These are phyloP conservation scores for Camellia oleifera DNA, from an alignment of 179 eudicot genomes.

Conservation along the genomic window DNA sequence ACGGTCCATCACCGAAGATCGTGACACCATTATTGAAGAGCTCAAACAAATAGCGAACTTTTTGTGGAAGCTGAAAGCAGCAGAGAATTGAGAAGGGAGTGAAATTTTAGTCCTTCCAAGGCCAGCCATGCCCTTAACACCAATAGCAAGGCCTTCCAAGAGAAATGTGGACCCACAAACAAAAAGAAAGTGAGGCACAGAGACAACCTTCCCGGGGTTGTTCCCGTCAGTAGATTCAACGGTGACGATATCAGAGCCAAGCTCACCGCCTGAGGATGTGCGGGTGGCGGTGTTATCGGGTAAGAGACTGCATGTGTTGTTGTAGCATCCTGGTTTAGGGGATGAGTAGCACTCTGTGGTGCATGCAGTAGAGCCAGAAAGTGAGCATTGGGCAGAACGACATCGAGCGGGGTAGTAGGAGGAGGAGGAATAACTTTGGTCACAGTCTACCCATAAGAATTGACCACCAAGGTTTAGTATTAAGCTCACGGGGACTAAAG, in stretches of 20 bases:
- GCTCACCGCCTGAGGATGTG: slow-evolving; percentile 12
- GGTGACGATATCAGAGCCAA: slow-evolving; percentile 24
- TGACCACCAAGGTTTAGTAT: slow-evolving; percentile 46
- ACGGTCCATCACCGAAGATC: slow-evolving; percentile 37
- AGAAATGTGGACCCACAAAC: too few species aligned
- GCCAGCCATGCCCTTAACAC: too few species aligned
- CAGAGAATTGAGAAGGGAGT: slow-evolving; percentile 33
- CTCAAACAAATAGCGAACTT: slow-evolving; percentile 42
- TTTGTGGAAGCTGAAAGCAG: slow-evolving; percentile 22
- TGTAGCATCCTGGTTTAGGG: slow-evolving; percentile 25
- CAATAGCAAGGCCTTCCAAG: too few species aligned
- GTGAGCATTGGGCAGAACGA: slow-evolving; percentile 33
- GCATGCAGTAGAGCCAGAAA: slow-evolving; percentile 19
- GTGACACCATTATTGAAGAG: slow-evolving; percentile 26
- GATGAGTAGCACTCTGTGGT: slow-evolving; percentile 10
- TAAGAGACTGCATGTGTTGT: slow-evolving; percentile 21
- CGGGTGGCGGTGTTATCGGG: slow-evolving; percentile 29
- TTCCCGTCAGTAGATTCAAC: slow-evolving; percentile 27
- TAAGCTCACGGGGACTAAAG: slow-evolving; percentile 22
- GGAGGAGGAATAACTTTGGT: slow-evolving; percentile 23
- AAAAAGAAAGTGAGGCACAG: slow-evolving; percentile 3
- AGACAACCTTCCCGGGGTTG: slow-evolving; percentile 21
- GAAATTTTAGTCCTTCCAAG: slow-evolving; percentile 25
- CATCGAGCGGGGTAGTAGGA: slow-evolving; percentile 30
- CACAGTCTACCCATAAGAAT: slow-evolving; percentile 39